Conservation (phyloP, 805 yeast genomes). For the Candida koratica region DNA sequence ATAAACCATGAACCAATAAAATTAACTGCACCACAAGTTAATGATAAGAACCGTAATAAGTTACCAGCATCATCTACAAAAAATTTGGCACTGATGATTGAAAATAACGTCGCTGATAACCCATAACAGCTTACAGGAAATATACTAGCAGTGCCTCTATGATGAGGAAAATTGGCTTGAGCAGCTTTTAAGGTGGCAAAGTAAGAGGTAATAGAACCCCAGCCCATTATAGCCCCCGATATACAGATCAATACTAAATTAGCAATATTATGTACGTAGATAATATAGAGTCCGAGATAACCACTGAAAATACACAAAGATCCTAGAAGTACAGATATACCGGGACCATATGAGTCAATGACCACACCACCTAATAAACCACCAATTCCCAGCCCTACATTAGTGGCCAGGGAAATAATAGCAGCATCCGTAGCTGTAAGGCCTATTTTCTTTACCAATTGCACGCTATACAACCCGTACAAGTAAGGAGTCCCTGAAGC, state of each 20-base stretch:
- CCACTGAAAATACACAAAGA: constrained; percentile 52
- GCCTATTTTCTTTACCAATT: constrained; percentile 52
- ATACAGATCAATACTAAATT: constrained; percentile 42
- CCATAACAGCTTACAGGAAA: constrained; percentile 69
- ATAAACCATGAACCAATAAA: constrained; percentile 46
- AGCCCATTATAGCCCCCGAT: constrained; percentile 52
- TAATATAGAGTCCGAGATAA: constrained; percentile 46
- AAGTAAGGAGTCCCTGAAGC: constrained; percentile 76
- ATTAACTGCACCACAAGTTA: constrained; percentile 46
- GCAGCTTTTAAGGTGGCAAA: constrained; percentile 55
- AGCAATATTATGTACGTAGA: constrained; percentile 40
- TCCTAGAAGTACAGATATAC: constrained; percentile 50
- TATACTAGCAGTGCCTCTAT: constrained; percentile 68
- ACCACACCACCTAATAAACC: constrained; percentile 70
- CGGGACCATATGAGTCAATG: constrained; percentile 61
- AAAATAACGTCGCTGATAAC: constrained; percentile 62
- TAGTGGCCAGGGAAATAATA: constrained; percentile 56
- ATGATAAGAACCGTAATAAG: constrained; percentile 51
- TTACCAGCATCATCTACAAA: constrained; percentile 53
- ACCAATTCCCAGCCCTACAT: constrained; percentile 62
- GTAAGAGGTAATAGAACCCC: constrained; percentile 63
- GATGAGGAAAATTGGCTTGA: constrained; percentile 63
- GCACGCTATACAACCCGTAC: constrained; percentile 75
- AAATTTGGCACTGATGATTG: constrained; percentile 50
- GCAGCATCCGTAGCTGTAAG: constrained; percentile 62